Conservation (phyloP, 2,329 filamentous ascomycete species). For the Cercospora janseana region DNA sequence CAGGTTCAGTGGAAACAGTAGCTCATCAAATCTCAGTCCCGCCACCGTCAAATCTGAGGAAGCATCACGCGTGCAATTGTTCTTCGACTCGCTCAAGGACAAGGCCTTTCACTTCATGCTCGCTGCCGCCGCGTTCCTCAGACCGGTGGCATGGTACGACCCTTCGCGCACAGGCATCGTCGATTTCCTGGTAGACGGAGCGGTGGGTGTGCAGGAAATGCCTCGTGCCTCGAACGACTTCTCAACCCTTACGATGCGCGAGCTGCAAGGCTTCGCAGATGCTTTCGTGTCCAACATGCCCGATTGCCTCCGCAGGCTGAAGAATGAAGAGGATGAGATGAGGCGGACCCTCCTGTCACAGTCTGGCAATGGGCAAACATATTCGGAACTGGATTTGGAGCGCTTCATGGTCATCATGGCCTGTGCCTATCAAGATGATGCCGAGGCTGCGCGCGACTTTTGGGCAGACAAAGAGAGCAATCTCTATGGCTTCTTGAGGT, state of each 20-base stretch:
- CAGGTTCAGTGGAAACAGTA: conserved; percentile 53
- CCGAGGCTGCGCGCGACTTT: conserved; percentile 81
- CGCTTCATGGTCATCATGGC: conserved; percentile 89
- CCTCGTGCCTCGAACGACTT: conserved; percentile 71
- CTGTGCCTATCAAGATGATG: conserved; percentile 81
- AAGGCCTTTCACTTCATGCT: conserved; percentile 91
- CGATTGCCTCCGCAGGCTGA: conserved; percentile 80
- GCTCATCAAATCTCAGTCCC: conserved; percentile 49
- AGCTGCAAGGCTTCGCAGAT: conserved; percentile 83
- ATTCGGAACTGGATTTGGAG: conserved; percentile 64
- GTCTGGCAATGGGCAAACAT: conserved; percentile 29
- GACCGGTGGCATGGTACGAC: conserved; percentile 80
- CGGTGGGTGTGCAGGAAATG: conserved; percentile 63
- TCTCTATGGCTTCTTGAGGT: conserved; percentile 89
- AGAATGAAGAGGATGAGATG: conserved; percentile 86
- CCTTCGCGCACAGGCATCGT: conserved; percentile 80
- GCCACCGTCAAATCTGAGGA: conserved; percentile 60
- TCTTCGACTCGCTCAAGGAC: conserved; percentile 71
- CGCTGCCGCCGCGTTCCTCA: conserved; percentile 77
- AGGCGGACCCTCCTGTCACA: conserved; percentile 52
- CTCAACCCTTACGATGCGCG: conserved; percentile 69
- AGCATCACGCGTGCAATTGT: conserved; percentile 67
- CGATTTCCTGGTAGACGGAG: conserved; percentile 77
- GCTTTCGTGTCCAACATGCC: conserved; percentile 94
- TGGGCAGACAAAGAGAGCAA: conserved; percentile 93